Evolutionary conservation across 768 basidiomycete genomes (phyloP).

Genomic region (Holtermanniella nyarrowii): DNA sequence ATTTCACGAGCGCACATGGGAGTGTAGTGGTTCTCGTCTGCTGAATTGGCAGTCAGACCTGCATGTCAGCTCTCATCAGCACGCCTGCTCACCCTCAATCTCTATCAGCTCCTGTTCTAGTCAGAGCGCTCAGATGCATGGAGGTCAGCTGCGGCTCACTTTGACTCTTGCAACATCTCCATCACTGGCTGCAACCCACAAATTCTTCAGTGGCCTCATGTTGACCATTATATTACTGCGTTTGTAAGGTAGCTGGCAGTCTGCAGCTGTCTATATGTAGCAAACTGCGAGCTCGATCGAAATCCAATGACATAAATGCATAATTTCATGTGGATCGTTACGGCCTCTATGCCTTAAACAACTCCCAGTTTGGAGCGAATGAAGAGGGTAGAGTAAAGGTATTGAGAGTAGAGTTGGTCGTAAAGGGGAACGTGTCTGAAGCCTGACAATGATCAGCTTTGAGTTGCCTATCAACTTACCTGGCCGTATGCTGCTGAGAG

Average conservation of each 20-base stretch:
- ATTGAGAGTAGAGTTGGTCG: slow-evolving; percentile 75
- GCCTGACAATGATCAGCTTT: slow-evolving; percentile 42
- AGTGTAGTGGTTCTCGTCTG: slow-evolving; percentile 38
- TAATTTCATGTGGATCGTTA: background rate
- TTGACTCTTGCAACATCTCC: slow-evolving; percentile 69
- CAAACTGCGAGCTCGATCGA: no score
- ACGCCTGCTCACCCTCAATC: slow-evolving; percentile 13
- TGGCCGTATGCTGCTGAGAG: slow-evolving; percentile 59
- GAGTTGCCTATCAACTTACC: slow-evolving; percentile 47
- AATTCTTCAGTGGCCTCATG: slow-evolving; percentile 46
- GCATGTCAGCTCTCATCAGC: background rate
- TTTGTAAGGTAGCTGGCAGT: no score
- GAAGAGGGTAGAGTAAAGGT: slow-evolving; percentile 88
- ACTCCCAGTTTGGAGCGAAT: slow-evolving; percentile 53
- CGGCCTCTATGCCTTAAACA: background rate
- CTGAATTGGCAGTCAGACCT: slow-evolving; percentile 24
- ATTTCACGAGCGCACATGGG: slow-evolving; percentile 29
- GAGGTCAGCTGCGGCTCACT: slow-evolving; percentile 43
- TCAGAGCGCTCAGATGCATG: background rate
- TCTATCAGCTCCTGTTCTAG: slow-evolving; percentile 19
- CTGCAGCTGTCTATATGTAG: no score
- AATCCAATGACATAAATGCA: background rate
- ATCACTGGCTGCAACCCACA: slow-evolving; percentile 89
- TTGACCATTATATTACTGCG: background rate
- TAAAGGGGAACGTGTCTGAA: slow-evolving; percentile 84